These are phyloP conservation scores for Hypoxylon sp. DNA, from an alignment of 2,329 filamentous ascomycete species.

Conservation along the genomic window DNA sequence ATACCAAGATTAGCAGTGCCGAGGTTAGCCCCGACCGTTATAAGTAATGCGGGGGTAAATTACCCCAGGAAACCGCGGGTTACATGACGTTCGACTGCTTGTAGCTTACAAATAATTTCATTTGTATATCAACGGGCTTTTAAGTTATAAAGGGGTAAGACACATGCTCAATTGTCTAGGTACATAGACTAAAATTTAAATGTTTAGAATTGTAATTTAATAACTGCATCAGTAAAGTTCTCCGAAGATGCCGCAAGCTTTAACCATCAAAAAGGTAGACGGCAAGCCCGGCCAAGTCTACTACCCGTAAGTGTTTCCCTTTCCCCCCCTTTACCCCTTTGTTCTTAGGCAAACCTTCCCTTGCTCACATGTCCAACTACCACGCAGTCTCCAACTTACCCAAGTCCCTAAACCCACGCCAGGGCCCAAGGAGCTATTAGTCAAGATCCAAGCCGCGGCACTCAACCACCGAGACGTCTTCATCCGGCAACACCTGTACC, in stretches of 20 bases:
- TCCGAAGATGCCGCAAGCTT: conserved; percentile 66
- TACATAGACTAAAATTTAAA: not conserved
- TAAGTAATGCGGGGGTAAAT: conserved; percentile 35
- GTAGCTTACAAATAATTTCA: conserved; percentile 40
- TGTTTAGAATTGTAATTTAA: not conserved
- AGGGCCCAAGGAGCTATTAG: conserved; percentile 76
- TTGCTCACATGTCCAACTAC: not conserved
- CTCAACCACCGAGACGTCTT: conserved; percentile 97
- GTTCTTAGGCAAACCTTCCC: not conserved
- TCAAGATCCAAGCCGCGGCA: conserved; percentile 83
- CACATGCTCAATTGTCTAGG: not conserved
- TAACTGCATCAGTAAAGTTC: not conserved
- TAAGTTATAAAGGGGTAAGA: conserved; percentile 8
- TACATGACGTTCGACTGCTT: conserved; percentile 9
- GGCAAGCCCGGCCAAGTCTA: conserved; percentile 92
- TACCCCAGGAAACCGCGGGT: conserved; percentile 19
- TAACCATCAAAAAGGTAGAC: conserved; percentile 78
- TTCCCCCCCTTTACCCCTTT: conserved; percentile 7
- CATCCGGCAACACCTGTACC: conserved; percentile 92
- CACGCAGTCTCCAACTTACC: conserved; percentile 69
- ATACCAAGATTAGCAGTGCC: conserved; percentile 14
- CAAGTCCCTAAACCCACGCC: conserved; percentile 75
- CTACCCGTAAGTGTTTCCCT: conserved; percentile 72
- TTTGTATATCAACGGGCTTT: not conserved
- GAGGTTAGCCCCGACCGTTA: conserved; percentile 19